phyloP scores from a whole-genome alignment of 768 basidiomycete genomes.

The Cystobasidium ongulense region DNA sequence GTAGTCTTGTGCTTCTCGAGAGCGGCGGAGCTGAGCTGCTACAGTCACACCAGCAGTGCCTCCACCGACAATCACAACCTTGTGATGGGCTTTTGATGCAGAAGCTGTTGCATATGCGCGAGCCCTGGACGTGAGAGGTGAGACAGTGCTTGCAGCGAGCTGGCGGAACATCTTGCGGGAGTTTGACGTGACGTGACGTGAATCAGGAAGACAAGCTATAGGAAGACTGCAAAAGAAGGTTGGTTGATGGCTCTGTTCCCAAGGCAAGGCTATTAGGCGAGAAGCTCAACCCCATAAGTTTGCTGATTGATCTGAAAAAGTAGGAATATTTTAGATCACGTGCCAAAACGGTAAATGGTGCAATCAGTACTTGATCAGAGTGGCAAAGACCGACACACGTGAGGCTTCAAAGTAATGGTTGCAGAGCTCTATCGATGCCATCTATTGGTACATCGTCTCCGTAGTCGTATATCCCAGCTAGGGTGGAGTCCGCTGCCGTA shows the following conservation, averaged over 20 bases:
- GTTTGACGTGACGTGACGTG: background rate
- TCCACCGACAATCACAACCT: conserved; percentile 76
- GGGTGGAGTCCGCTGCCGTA: no score
- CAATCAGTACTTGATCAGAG: conserved; percentile 1
- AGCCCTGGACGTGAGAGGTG: background rate
- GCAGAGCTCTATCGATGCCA: no score
- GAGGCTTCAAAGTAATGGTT: no score
- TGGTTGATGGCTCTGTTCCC: no score
- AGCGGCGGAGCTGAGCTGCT: conserved; percentile 77
- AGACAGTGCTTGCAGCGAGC: background rate
- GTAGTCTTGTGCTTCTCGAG: conserved; percentile 64
- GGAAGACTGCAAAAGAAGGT: no score
- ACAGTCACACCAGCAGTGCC: conserved; percentile 61
- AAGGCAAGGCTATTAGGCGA: no score
- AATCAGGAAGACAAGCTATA: no score
- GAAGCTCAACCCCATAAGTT: background rate
- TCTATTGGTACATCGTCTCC: no score
- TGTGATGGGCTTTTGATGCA: conserved; percentile 52
- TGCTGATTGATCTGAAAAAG: background rate
- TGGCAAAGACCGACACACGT: background rate
- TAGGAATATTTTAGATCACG: background rate
- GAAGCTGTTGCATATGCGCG: conserved; percentile 21
- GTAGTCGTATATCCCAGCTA: no score
- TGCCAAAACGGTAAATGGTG: background rate
- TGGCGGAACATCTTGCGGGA: background rate